These are phyloP conservation scores for Hanseniaspora clermontiae DNA, from an alignment of 805 yeast species.

Conservation along the genomic window DNA sequence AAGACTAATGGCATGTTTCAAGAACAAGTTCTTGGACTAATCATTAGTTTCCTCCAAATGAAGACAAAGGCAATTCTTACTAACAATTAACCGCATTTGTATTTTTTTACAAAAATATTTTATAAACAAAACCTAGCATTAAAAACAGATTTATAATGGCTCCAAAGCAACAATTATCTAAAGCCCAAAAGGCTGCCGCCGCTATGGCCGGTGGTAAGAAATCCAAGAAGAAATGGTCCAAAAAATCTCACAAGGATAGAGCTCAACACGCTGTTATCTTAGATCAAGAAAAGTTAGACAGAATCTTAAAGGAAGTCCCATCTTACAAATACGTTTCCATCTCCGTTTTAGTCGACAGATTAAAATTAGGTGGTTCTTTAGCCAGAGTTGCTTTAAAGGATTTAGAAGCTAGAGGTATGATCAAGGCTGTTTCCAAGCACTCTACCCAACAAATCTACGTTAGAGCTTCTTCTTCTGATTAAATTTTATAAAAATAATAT, in stretches of 20 bases:
- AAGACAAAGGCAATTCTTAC: neutral
- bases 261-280: slow-evolving; percentile 95
- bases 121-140: neutral
- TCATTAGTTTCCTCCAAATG: neutral
- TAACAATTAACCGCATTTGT: neutral
- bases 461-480: slow-evolving; percentile 57
- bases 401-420: slow-evolving; percentile 88
- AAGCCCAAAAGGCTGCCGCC: slow-evolving; percentile 99
- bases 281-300: slow-evolving; percentile 98
- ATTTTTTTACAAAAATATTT: neutral
- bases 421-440: slow-evolving; percentile 88
- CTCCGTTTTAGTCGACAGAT: slow-evolving; percentile 96
- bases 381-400: slow-evolving; percentile 97
- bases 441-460: slow-evolving; percentile 95
- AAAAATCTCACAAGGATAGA: slow-evolving; percentile 99
- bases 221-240: slow-evolving; percentile 99
- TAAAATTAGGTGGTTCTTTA: slow-evolving; percentile 96
- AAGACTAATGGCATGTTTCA: neutral
- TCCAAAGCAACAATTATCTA: slow-evolving; percentile 97
- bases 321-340: slow-evolving; percentile 97
- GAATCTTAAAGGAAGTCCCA: slow-evolving; percentile 98
- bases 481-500: slow-evolving; percentile 22
- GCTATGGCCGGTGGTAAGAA: slow-evolving; percentile 99
- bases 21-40: neutral
- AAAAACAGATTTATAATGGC: slow-evolving; percentile 46